A percentile compares a stretch with the other conserved stretches of the same genome.
These are phyloP conservation scores for Aspergillus fructus DNA, from an alignment of 2,329 filamentous ascomycete genomes.

Conservation along the genomic window DNA sequence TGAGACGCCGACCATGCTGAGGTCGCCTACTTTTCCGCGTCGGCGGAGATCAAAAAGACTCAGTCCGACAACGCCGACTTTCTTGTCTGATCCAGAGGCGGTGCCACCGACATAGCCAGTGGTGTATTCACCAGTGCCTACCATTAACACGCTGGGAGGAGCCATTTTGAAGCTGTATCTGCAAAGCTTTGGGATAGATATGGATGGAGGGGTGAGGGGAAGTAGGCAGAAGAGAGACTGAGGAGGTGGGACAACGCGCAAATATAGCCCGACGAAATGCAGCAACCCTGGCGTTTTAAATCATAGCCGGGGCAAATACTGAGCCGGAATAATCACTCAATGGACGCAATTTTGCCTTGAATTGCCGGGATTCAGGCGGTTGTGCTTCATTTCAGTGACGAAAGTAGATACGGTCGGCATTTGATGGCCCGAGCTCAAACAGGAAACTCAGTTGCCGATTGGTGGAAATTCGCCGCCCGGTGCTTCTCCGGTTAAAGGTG, in stretches of 20 bases:
- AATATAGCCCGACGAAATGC: not conserved
- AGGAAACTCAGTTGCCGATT: constrained; percentile 11
- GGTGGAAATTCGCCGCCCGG: constrained; percentile 12
- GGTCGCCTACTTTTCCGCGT: constrained; percentile 79
- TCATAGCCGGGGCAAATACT: not conserved
- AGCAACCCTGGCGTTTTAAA: not conserved
- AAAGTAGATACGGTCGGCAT: constrained; percentile 10
- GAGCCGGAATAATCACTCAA: constrained; percentile 3
- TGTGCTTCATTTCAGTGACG: not conserved
- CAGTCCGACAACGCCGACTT: constrained; percentile 88
- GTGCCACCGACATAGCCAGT: constrained; percentile 87
- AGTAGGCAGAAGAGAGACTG: not conserved
- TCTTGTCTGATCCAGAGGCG: constrained; percentile 87
- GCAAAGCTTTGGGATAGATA: not conserved
- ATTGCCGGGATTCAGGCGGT: constrained; percentile 5
- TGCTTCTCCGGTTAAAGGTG: constrained; percentile 1
- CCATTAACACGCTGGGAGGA: constrained; percentile 37
- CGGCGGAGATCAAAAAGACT: constrained; percentile 86
- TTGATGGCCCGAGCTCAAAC: constrained; percentile 1
- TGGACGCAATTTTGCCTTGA: not conserved
- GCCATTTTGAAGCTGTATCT: constrained; percentile 8
- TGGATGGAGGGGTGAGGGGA: not conserved
- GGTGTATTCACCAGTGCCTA: constrained; percentile 95
- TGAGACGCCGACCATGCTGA: constrained; percentile 87
- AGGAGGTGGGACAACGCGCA: not conserved